Percentiles rank a stretch among this genome's conserved stretches.
Evolutionary conservation across 805 yeast genomes (phyloP).

Genomic region (Candida nonsorbophila): DNA sequence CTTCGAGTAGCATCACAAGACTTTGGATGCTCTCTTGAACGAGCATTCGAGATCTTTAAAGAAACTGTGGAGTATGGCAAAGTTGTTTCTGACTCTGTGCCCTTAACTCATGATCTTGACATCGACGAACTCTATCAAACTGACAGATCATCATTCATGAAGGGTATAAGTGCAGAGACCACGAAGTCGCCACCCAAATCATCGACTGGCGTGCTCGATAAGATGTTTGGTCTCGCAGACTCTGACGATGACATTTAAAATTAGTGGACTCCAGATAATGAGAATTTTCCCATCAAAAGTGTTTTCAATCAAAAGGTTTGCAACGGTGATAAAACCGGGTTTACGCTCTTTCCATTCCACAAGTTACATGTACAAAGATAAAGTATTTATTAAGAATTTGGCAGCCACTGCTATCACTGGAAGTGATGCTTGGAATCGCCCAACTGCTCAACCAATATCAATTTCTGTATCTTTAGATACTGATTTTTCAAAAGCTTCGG

Average conservation of each 20-base stretch:
- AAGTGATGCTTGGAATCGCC: conserved; percentile 68
- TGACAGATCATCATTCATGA: conserved; percentile 7
- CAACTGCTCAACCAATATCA: conserved; percentile 59
- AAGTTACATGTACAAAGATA: conserved; percentile 21
- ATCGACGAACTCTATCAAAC: conserved; percentile 7
- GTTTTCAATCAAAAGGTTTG: too few relatives aligned
- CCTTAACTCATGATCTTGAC: conserved; percentile 23
- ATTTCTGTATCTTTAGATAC: conserved; percentile 60
- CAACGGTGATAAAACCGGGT: too few relatives aligned
- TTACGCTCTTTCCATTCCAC: conserved; percentile 11
- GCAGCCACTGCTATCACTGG: conserved; percentile 62
- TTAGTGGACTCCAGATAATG: too few relatives aligned
- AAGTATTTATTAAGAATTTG: conserved; percentile 50
- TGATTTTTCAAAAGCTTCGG: conserved; percentile 68
- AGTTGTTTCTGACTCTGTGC: conserved; percentile 24
- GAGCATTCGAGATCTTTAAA: conserved; percentile 44
- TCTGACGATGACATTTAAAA: too few relatives aligned
- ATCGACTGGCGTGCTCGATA: too few relatives aligned
- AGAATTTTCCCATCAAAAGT: too few relatives aligned
- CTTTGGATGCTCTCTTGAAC: conserved; percentile 25
- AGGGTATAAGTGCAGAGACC: conserved; percentile 2
- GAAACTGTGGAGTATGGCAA: conserved; percentile 47
- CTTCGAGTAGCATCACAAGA: conserved; percentile 48
- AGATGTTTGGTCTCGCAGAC: too few relatives aligned
- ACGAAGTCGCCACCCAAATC: too few relatives aligned